phyloP scores from a whole-genome alignment of 2,329 filamentous ascomycete species.

The Fusarium succisae region DNA sequence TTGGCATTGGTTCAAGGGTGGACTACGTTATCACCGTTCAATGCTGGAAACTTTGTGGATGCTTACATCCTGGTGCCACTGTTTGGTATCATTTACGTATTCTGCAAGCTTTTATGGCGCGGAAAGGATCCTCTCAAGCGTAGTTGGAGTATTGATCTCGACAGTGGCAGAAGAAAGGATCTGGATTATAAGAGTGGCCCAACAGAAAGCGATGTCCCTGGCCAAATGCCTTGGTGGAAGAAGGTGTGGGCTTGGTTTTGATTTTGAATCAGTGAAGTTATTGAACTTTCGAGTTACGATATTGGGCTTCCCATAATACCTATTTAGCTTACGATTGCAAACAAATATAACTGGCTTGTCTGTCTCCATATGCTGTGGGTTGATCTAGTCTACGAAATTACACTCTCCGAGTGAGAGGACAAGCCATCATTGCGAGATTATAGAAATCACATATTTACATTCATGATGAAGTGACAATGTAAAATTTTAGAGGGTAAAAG shows the following conservation, averaged over 20 bases:
- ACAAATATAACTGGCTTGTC: not conserved
- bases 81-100: slow-evolving; percentile 65
- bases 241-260: slow-evolving; percentile 55
- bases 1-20: slow-evolving; percentile 70
- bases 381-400: not conserved
- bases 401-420: not conserved
- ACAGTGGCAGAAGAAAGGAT: slow-evolving; percentile 64
- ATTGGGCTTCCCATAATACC: not conserved
- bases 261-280: not conserved
- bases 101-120: slow-evolving; percentile 62
- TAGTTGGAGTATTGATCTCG: slow-evolving; percentile 64
- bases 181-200: slow-evolving; percentile 55
- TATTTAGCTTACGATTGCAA: not conserved
- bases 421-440: not conserved
- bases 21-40: slow-evolving; percentile 67
- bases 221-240: slow-evolving; percentile 54
- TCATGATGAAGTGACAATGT: not conserved
- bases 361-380: not conserved
- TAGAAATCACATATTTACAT: not conserved
- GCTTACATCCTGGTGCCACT: slow-evolving; percentile 70
- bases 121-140: slow-evolving; percentile 61
- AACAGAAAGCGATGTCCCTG: slow-evolving; percentile 46
- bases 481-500: not conserved
- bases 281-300: not conserved
- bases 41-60: slow-evolving; percentile 68